These are phyloP conservation scores for Penicillium griseofulvum DNA, from an alignment of 2,329 filamentous ascomycete species.

Conservation along the genomic window DNA sequence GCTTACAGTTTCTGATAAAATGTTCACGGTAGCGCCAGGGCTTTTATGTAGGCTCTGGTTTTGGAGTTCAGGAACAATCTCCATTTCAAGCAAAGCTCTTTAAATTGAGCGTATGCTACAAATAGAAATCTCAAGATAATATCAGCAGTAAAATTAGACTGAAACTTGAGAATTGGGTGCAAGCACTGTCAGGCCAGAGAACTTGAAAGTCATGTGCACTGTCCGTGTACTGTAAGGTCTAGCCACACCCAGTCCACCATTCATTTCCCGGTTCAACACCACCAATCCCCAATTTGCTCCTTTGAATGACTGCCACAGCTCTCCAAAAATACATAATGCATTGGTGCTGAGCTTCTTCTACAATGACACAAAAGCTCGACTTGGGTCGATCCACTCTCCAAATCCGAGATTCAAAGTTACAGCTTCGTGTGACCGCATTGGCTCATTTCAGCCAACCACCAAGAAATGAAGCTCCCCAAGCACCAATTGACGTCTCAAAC, in stretches of 20 bases:
- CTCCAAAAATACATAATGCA: neutral
- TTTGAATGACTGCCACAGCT: neutral
- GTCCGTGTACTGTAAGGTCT: neutral
- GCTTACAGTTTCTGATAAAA: too few species aligned
- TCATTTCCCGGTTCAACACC: neutral
- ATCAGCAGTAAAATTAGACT: neutral
- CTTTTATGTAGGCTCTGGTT: too few species aligned
- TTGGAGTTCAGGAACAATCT: conserved; percentile 4
- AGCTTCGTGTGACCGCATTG: neutral
- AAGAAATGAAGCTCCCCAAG: neutral
- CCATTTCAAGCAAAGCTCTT: neutral
- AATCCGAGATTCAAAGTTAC: conserved; percentile 1
- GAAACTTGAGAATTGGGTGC: neutral
- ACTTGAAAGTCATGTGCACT: neutral
- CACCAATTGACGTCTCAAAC: neutral
- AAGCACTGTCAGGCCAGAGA: neutral
- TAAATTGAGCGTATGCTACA: neutral
- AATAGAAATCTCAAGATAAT: neutral
- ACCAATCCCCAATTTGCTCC: neutral
- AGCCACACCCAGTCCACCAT: neutral
- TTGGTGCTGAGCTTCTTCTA: neutral
- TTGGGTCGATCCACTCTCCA: conserved; percentile 3
- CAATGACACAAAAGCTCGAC: conserved; percentile 20
- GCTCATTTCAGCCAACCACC: neutral
- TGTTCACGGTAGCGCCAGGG: too few species aligned